Evolutionary conservation across 495 filamentous ascomycete species (phyloP), one percentile per base, ranked within the genome.

Genomic region (Terfezia claveryi): DNA sequence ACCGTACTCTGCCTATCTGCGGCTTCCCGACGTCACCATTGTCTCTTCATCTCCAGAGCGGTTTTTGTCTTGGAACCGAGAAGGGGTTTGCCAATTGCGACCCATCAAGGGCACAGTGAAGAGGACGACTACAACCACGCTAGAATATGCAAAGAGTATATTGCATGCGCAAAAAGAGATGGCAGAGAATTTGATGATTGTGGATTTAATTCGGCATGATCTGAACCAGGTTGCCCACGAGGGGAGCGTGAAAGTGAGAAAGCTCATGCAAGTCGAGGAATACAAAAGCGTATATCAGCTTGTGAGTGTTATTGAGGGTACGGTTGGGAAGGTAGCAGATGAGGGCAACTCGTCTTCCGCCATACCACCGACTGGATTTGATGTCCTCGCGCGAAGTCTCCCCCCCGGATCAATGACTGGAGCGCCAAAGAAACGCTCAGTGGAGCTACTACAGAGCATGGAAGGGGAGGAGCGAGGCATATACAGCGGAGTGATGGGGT

Each of bases 171-270:
- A 81, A 11, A 98, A 98, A 64, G 91, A 95, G 63, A 81, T 80
- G 61, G 88, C 91, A 11, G 91, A 98, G 69, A 95, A 95, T 62
- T 76, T 98, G 8, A 98, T 98, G 91, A 95, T 98, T 57, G 87
- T 94, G 1, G 91, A 95, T 69, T 72, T 98, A 7, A 87, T 94
- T 36, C 75, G 89, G 0, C 89, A 95, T 64, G 91, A 98, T 67
- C 72, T 98, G 20, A 83, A 89, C 66, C 77, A 79, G 38, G 79
- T 93, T 37, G 82, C 80, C 55, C 81, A 82, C 6, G 72, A 80
- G 4, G 81, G 80, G 0, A 74, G 78, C 53, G 84, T 94, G 0
- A 65, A 68, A 4, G 76, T 80, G 9, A 64, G 68, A 0, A 77
- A 86, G 52, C 72, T 95, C 10, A 80, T 94, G 63, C 72, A 76